A percentile compares a stretch with the other conserved stretches of the same genome.
Evolutionary conservation across 108 stramenopile species (phyloP).

Genomic region (Conticribra weissflogii): DNA sequence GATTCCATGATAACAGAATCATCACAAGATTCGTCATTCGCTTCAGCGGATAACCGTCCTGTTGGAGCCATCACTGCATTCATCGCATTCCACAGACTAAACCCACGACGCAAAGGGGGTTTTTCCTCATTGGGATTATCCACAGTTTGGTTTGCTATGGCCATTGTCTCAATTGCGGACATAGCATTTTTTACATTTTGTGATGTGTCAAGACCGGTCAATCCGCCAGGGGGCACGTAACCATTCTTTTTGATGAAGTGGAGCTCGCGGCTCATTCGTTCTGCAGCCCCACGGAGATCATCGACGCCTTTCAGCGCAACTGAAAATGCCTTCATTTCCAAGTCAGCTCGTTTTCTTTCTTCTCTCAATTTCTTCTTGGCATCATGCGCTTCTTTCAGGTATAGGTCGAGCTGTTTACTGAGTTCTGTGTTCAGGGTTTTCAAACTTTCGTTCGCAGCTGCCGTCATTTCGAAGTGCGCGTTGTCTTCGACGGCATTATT

Average conservation of each 20-base stretch:
- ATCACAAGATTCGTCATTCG: neutral
- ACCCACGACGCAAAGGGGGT: constrained; percentile 7
- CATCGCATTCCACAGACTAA: constrained; percentile 45
- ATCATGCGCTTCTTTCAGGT: constrained; percentile 37
- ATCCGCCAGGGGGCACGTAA: constrained; percentile 42
- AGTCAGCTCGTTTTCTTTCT: constrained; percentile 44
- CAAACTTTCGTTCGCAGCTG: constrained; percentile 47
- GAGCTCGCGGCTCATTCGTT: constrained; percentile 51
- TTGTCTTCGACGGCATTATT: constrained; percentile 17
- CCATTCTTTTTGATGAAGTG: constrained; percentile 45
- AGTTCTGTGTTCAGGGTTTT: constrained; percentile 41
- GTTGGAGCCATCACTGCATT: constrained; percentile 35
- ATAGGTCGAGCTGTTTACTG: constrained; percentile 35
- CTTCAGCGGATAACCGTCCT: neutral
- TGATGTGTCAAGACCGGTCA: constrained; percentile 37
- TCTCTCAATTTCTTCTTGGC: constrained; percentile 31
- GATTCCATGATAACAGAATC: neutral
- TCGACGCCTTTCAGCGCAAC: constrained; percentile 53
- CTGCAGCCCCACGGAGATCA: constrained; percentile 48
- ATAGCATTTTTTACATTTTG: constrained; percentile 39
- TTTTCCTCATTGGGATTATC: constrained; percentile 27
- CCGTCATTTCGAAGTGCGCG: neutral
- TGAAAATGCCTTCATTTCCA: constrained; percentile 59
- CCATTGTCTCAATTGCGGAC: constrained; percentile 44
- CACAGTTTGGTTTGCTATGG: constrained; percentile 46